Base-by-base conservation (phyloP, 768 basidiomycete genomes). In the Trametes meyenii region DNA sequence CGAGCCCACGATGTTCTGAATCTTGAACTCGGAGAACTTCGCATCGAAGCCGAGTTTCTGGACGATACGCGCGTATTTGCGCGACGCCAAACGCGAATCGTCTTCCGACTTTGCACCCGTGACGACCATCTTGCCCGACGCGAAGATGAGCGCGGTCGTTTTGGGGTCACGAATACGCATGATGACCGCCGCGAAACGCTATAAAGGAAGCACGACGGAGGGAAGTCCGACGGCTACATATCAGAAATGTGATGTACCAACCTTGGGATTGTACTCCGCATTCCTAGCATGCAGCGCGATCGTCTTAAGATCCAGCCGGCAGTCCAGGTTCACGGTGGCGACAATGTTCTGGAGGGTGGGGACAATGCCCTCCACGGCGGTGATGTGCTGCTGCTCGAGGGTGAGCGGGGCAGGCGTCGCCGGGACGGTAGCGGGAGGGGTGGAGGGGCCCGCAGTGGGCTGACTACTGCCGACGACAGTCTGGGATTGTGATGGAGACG, bases 141-240 rank as follows among this genome's bases (percentile, higher is more conserved):
- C 97, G 76, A 99, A 99, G 76, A 99, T 98, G 68, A 99, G 87
- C 23, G 96, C 97, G 53, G 97, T 99, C 61, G 97, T 99, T 83
- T 99, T 99, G 52, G 97, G 97, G 70, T 98, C 97, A 68, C 97
- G 95, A 72, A 99, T 98, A 76, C 97, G 94, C 97, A 99, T 99
- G 79, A 99, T 98, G 68, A 98, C 97, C 62, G 97, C 97, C 69
- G 96, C 97, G 81, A 99, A 99, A 89, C 97, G 97, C 97, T 99
- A 80, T 58, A 79, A 71, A 74, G 78, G 75, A 79, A 77, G 80
- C 77, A 82, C 79, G 78, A 79, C 80, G 77, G 71, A 69, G 70
- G 81, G 79, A 79, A 85, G 84, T 83, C 84, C 82, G 83, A 80
- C 78, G 81, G 78, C 76, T 77, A 76, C 52, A 71, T 76, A 67